Percentiles rank a stretch among this genome's conserved stretches.
Evolutionary conservation across 2,329 filamentous ascomycete genomes (phyloP).

Genomic region (Botryotinia convoluta): DNA sequence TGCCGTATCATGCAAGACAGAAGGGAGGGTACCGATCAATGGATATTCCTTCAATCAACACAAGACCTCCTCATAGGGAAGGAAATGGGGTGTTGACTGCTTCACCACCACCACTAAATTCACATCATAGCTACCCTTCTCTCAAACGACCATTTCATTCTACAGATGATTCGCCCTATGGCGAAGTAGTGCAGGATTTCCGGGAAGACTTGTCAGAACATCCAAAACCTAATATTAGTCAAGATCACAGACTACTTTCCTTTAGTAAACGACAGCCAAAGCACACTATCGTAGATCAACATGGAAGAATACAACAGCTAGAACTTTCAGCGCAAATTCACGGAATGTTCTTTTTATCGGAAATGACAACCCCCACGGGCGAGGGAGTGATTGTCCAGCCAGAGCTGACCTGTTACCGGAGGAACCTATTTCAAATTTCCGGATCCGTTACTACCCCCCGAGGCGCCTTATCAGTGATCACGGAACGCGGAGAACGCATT

Average conservation of each 20-base stretch:
- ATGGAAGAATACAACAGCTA: conserved; percentile 48
- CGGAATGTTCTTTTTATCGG: conserved; percentile 86
- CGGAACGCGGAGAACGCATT: conserved; percentile 79
- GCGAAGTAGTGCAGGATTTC: conserved; percentile 33
- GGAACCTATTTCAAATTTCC: conserved; percentile 94
- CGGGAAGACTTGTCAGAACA: conserved; percentile 36
- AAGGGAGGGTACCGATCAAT: conserved; percentile 36
- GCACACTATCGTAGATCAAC: conserved; percentile 48
- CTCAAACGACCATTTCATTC: conserved; percentile 37
- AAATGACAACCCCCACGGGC: conserved; percentile 47
- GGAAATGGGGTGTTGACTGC: conserved; percentile 30
- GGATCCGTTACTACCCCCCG: conserved; percentile 81
- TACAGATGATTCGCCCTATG: conserved; percentile 34
- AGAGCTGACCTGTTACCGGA: conserved; percentile 91
- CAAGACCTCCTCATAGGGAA: conserved; percentile 29
- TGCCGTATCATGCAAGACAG: conserved; percentile 34
- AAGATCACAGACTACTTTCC: conserved; percentile 39
- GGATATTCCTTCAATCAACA: conserved; percentile 34
- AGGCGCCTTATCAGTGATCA: conserved; percentile 74
- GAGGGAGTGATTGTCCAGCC: conserved; percentile 59
- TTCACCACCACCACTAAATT: conserved; percentile 34
- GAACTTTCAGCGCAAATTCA: conserved; percentile 68
- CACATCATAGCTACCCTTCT: conserved; percentile 38
- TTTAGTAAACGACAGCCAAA: conserved; percentile 41
- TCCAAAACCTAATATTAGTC: conserved; percentile 36